Conservation (phyloP, 345 rosid genomes). For the Eucalyptus polybractea region DNA sequence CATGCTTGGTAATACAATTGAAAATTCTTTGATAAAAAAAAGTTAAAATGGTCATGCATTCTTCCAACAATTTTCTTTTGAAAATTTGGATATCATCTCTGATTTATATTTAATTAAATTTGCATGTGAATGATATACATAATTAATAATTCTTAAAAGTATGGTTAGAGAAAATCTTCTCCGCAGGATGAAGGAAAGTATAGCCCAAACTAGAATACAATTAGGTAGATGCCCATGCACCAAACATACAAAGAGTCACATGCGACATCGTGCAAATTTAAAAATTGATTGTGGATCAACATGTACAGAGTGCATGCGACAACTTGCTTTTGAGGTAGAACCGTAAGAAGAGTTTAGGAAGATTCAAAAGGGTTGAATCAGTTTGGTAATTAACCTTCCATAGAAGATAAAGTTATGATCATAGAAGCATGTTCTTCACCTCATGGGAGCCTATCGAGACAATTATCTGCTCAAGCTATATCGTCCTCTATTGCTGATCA, state of each 20-base stretch:
- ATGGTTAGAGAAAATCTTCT: neutral
- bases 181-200: neutral
- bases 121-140: neutral
- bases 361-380: neutral
- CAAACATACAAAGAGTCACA: neutral
- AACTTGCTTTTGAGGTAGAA: neutral
- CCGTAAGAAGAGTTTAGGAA: neutral
- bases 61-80: neutral
- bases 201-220: neutral
- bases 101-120: neutral
- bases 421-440: neutral
- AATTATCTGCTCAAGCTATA: neutral
- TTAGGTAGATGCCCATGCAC: neutral
- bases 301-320: neutral
- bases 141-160: neutral
- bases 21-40: accelerated
- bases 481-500: accelerated
- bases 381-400: neutral
- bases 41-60: neutral
- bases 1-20: neutral
- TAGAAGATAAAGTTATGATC: neutral
- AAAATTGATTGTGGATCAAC: neutral
- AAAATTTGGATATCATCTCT: neutral
- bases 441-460: neutral
- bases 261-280: neutral